Evolutionary conservation across 2,329 filamentous ascomycete genomes (phyloP).

Genomic region (Pseudocercospora musae): DNA sequence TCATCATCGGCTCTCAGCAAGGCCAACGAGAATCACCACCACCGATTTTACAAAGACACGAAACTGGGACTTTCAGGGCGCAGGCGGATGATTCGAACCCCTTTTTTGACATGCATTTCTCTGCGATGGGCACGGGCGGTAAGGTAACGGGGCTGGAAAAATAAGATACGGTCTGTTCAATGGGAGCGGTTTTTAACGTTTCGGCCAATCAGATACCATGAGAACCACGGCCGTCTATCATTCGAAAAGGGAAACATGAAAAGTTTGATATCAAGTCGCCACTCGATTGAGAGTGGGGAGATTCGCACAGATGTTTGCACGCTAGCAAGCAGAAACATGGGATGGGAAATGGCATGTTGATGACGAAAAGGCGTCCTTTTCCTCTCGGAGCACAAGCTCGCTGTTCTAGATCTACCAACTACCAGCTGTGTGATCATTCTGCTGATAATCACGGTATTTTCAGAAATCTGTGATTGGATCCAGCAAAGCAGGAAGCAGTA

Average conservation of each 20-base stretch:
- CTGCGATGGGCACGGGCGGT: not conserved
- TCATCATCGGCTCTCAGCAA: not conserved
- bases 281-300: not conserved
- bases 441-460: not conserved
- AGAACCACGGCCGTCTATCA: not conserved
- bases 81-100: not conserved
- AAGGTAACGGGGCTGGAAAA: not conserved
- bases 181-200: slow-evolving; percentile 3
- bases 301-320: not conserved
- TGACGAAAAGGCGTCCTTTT: not conserved
- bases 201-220: slow-evolving; percentile 2
- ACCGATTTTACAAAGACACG: not conserved
- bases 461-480: not conserved
- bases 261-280: not conserved
- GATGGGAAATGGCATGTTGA: not conserved
- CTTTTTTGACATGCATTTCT: slow-evolving; percentile 6
- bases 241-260: not conserved
- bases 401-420: not conserved
- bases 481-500: not conserved
- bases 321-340: not conserved
- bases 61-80: not conserved
- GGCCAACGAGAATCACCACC: not conserved
- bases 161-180: slow-evolving; percentile 2
- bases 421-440: not conserved
- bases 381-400: not conserved